Evolutionary conservation across 2,329 filamentous ascomycete genomes (phyloP).

Genomic region (Fusarium sulawesiense): DNA sequence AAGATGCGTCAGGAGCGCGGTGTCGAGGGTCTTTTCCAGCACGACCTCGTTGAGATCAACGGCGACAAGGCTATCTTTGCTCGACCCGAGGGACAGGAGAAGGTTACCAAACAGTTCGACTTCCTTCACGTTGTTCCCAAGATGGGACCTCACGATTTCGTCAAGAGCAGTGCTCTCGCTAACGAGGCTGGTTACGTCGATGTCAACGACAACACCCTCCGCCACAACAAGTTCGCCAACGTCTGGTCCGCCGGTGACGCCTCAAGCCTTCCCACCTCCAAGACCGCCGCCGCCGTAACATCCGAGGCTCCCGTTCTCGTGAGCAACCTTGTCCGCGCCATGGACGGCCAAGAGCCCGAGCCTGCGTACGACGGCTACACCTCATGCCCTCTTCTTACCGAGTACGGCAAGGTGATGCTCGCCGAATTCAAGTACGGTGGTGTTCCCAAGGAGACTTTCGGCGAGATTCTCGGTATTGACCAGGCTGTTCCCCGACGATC

Average conservation of each 20-base stretch:
- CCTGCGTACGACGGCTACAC: constrained; percentile 66
- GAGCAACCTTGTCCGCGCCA: constrained; percentile 56
- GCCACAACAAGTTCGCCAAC: constrained; percentile 65
- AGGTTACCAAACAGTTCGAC: constrained; percentile 62
- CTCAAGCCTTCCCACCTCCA: constrained; percentile 68
- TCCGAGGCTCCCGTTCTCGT: constrained; percentile 64
- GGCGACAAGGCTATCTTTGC: constrained; percentile 65
- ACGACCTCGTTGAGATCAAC: constrained; percentile 65
- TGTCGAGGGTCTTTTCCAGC: constrained; percentile 69
- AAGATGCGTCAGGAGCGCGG: constrained; percentile 63
- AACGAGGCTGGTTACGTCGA: constrained; percentile 69
- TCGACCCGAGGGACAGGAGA: constrained; percentile 55
- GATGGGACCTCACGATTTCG: constrained; percentile 67
- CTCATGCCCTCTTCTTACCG: constrained; percentile 64
- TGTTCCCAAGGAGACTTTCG: constrained; percentile 72
- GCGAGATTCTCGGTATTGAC: constrained; percentile 64
- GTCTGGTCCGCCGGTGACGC: constrained; percentile 71
- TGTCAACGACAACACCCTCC: constrained; percentile 64
- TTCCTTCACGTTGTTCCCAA: constrained; percentile 68
- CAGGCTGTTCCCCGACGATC: constrained; percentile 65
- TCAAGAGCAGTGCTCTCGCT: constrained; percentile 64
- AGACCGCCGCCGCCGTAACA: constrained; percentile 66
- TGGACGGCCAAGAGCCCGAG: constrained; percentile 59
- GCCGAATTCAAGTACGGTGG: constrained; percentile 75
- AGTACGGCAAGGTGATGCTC: constrained; percentile 72